Base-by-base conservation (phyloP, 768 basidiomycete genomes). In the Leccinum sublutescens region DNA sequence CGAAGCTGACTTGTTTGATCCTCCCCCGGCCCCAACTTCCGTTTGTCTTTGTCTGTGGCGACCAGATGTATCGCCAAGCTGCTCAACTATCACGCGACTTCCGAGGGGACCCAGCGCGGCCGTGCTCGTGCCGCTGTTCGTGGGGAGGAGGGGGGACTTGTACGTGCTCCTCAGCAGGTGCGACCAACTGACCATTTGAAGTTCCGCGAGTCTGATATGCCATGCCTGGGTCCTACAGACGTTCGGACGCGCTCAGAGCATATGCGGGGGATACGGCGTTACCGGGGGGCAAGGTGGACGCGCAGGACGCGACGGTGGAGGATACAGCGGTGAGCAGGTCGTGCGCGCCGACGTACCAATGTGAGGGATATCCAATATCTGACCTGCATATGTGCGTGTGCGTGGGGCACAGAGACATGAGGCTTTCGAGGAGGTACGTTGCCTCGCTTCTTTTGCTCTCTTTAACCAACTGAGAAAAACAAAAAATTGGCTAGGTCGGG, bases 251-350 rank as follows among this genome's bases (percentile, higher is more conserved):
- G 3, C 75, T 96, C 64, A 78, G 85, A 38, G 80, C 86, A 9
- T 96, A 90, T 65, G 89, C 93, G 1, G 91, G 91, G 0, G 94
- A 95, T 69, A 96, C 94, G 0, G 89, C 91, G 1, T 74, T 96
- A 5, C 94, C 93, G 0, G 93, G 94, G 6, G 93, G 94, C 0
- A 92, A 87, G 68, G 80, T 87, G 7, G 93, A 96, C 15, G 76
- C 77, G 2, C 78, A 75, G 43, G 93, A 95, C 69, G 70, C 66
- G 62, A 84, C 82, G 45, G 76, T 86, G 3, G 94, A 95, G 67
- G 88, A 89, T 60, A 87, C 93, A 2, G 93, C 93, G 19, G 92
- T 93, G 70, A 52, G 60, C 17, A 38, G 17, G 38, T 17, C 17
- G 15, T 27, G 38, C 15, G 17, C 15, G 38, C 15, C 38, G 38